Evolutionary conservation across 768 basidiomycete species (phyloP), one percentile per base, ranked within the genome.

Genomic region (Lanmaoa rubissima): DNA sequence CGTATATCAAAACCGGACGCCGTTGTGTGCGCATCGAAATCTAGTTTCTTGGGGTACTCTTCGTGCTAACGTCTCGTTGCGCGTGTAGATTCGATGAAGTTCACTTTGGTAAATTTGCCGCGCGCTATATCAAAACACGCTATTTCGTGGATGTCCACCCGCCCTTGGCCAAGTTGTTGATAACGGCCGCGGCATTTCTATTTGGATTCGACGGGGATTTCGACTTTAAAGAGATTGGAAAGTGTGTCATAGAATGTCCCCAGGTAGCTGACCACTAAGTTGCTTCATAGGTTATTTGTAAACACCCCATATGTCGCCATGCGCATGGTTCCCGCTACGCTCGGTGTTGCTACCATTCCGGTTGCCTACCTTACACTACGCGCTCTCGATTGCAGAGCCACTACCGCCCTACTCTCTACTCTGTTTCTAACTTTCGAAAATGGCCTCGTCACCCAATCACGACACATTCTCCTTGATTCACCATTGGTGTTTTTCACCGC

Each of bases 401-500:
- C 92, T 19, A 93, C 97, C 42, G 88, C 97, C 59, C 84, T 97
- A 64, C 85, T 99, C 57, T 93, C 90, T 21, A 83, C 94, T 14
- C 78, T 95, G 58, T 87, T 98, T 73, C 79, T 99, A 76, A 94
- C 89, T 1, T 98, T 99, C 73, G 97, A 99, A 75, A 99, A 99
- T 69, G 94, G 90, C 14, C 78, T 98, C 61, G 79, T 96, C 71
- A 97, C 96, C 13, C 97, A 99, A 71, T 97, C 94, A 4, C 87
- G 97, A 13, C 87, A 94, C 67, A 98, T 99, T 73, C 90, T 99
- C 46, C 88, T 99, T 69, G 97, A 99, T 73, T 94, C 94, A 16
- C 95, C 94, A n/a, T 82, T 99, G 61, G 82, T 99, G 65, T 98
- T 99, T 80, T 99, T 98, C 78, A 98, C 95, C 24, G 92, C 92